Evolutionary conservation across 768 basidiomycete species (phyloP).

Genomic region (Asterophora lycoperdoides): DNA sequence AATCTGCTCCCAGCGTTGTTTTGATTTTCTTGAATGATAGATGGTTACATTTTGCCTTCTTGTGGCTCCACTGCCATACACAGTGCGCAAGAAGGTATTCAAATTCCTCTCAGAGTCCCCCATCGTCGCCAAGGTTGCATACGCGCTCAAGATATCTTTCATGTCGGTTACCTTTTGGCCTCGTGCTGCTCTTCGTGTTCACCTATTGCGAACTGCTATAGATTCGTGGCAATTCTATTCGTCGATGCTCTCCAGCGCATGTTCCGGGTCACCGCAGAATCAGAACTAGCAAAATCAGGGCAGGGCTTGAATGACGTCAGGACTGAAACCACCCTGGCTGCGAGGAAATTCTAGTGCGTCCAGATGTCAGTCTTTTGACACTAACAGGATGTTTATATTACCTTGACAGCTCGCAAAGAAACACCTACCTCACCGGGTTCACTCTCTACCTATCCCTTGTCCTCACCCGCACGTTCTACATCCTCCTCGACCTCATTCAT

Average conservation of each 20-base stretch:
- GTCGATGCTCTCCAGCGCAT: conserved; percentile 91
- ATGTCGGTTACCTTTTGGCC: conserved; percentile 48
- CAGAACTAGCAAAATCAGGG: conserved; percentile 58
- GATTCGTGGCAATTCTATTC: conserved; percentile 85
- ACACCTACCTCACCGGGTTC: conserved; percentile 90
- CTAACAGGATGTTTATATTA: background rate
- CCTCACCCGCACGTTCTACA: conserved; percentile 88
- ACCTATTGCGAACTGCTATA: conserved; percentile 18
- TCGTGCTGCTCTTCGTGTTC: conserved; percentile 1
- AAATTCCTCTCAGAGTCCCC: conserved; percentile 64
- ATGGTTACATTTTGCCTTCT: conserved; percentile 84
- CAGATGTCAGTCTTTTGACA: background rate
- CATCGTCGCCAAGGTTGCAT: conserved; percentile 79
- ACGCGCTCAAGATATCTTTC: conserved; percentile 91
- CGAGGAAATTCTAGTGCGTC: conserved; percentile 88
- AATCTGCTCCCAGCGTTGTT: background rate
- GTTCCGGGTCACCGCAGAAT: conserved; percentile 73
- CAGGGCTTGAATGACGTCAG: conserved; percentile 56
- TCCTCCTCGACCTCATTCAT: conserved; percentile 87
- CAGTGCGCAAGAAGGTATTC: conserved; percentile 66
- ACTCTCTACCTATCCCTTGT: conserved; percentile 95
- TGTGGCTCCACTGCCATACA: conserved; percentile 81
- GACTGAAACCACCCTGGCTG: conserved; percentile 84
- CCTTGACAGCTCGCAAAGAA: conserved; percentile 68
- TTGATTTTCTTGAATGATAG: conserved; percentile 25